Conservation (phyloP, 306 rosid species). For the Cyclanthera cordifolia region DNA sequence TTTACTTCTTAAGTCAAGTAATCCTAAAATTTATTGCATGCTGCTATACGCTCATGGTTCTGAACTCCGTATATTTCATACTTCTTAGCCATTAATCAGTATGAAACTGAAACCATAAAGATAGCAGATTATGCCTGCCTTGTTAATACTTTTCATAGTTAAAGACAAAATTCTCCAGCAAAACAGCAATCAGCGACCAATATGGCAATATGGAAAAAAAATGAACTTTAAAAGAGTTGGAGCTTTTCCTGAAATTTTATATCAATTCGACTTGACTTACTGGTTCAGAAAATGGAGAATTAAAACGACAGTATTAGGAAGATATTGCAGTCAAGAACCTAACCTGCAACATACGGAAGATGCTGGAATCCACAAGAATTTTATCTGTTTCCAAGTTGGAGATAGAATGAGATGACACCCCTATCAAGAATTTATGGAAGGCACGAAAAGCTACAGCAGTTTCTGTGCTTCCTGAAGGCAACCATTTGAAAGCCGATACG, state of each 20-base stretch:
- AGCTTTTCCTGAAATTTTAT: not conserved
- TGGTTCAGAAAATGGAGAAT: not conserved
- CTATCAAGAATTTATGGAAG: conserved; percentile 65
- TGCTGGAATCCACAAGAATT: conserved; percentile 46
- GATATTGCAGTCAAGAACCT: conserved; percentile 32
- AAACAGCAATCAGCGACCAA: not conserved
- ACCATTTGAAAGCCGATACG: conserved; percentile 84
- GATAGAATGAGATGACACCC: conserved; percentile 56
- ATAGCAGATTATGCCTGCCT: not conserved
- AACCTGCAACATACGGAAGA: conserved; percentile 59
- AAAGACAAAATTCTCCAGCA: not conserved
- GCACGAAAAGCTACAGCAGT: conserved; percentile 62
- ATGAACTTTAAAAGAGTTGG: not conserved
- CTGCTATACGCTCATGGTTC: not conserved
- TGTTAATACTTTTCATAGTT: not conserved
- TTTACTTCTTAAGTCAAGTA: not conserved
- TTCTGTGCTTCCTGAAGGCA: conserved; percentile 74
- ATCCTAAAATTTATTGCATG: not conserved
- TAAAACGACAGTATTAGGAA: not conserved
- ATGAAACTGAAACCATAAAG: not conserved
- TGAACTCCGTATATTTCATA: not conserved
- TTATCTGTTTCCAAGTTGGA: conserved; percentile 50
- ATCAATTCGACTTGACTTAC: not conserved
- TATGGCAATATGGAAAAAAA: not conserved
- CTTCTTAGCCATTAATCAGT: not conserved